Evolutionary conservation across 352 stramenopile species (phyloP), one percentile per base, ranked within the genome.

Genomic region (Phytophthora quininea): DNA sequence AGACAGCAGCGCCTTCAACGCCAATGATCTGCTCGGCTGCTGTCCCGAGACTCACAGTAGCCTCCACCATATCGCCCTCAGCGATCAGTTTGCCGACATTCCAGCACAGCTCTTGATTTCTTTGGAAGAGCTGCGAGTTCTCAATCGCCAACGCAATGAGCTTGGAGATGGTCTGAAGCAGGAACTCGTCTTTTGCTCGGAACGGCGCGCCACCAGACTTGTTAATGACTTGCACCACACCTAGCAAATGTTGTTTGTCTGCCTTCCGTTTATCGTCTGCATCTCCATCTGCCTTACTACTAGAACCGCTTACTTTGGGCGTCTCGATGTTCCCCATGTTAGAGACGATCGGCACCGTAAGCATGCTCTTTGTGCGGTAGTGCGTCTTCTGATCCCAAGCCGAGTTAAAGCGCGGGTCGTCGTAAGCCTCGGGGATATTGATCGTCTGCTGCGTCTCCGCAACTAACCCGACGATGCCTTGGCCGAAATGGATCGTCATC

Each of bases 171-270:
- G 83, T 90, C 40, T 84, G 71, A 29, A 93, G 64, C 42, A 92
- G 68, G 30, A 92, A 91, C 62, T 92, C 86, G 62, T 93, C 86
- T 52, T 92, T 92, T n/a, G 82, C 66, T 15, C 82, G 84, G 67
- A 93, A 93, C 27, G 83, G 81, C 11, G 86, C 83, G 8, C 83
- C 86, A 19, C 86, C 83, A 0, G 86, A 89, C 40, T 93, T 93
- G 69, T 92, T 93, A 61, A 92, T 93, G 9, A 93, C 85, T 43
- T 93, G 86, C 2, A 93, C 83, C 8, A 93, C 86, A 27, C 86
- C 86, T 2, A 93, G 67, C 3, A 93, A 68, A 6, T 62, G 52
- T 19, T 64, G 31, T 24, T 62, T 19, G 27, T 55, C 47, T 7
- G 29, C 46, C 2, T 59, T 54, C 24, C 31, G 8, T 7, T 48